These are phyloP conservation scores for Cryphonectria parasitica DNA, from an alignment of 2,329 filamentous ascomycete species.

Conservation along the genomic window DNA sequence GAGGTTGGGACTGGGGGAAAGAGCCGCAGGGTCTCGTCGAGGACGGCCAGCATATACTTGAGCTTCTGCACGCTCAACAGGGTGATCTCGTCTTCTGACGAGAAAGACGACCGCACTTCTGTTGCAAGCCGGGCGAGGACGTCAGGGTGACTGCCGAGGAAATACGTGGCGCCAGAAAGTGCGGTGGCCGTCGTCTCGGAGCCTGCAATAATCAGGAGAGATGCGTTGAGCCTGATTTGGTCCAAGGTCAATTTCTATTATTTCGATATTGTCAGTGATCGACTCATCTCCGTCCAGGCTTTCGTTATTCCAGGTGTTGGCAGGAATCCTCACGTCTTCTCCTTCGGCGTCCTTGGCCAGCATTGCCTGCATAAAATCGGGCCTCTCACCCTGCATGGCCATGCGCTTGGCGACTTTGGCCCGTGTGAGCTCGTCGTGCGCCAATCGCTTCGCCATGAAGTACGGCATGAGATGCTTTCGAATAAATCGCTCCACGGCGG, in stretches of 20 bases:
- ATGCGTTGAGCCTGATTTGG: conserved; percentile 30
- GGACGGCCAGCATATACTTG: conserved; percentile 38
- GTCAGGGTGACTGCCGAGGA: conserved; percentile 44
- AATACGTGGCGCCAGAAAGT: conserved; percentile 42
- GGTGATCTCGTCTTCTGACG: conserved; percentile 38
- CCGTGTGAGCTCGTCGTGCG: background rate
- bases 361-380: conserved; percentile 24
- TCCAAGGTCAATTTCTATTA: conserved; percentile 19
- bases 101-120: conserved; percentile 46
- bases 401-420: conserved; percentile 14
- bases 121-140: conserved; percentile 41
- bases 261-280: background rate
- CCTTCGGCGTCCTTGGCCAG: conserved; percentile 6
- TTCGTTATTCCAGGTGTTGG: background rate
- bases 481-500: background rate
- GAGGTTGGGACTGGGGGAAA: conserved; percentile 35
- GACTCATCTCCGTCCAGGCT: too few species aligned
- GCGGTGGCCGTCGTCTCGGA: conserved; percentile 55
- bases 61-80: conserved; percentile 33
- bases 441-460: background rate
- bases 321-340: conserved; percentile 6
- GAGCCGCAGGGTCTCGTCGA: conserved; percentile 38
- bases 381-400: conserved; percentile 2
- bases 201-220: conserved; percentile 46
- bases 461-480: background rate